A percentile compares a stretch with the other conserved stretches of the same genome.
These are phyloP conservation scores for Skeletonema grethae DNA, from an alignment of 108 stramenopile species.

Conservation along the genomic window DNA sequence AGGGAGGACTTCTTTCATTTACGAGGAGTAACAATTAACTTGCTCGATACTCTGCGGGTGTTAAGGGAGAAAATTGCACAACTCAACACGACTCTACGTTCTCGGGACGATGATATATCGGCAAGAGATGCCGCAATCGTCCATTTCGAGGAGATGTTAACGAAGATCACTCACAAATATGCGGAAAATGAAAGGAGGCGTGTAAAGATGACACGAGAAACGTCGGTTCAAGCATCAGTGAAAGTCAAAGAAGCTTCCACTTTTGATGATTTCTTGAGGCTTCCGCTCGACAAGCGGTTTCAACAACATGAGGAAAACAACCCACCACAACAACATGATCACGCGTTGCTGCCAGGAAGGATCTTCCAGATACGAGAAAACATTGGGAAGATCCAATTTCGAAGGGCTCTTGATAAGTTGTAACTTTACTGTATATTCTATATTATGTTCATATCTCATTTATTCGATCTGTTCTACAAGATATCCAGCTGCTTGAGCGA, in stretches of 20 bases:
- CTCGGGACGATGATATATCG: constrained; percentile 22
- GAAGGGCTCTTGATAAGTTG: constrained; percentile 24
- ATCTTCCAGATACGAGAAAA: constrained; percentile 13
- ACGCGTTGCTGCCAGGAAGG: constrained; percentile 39
- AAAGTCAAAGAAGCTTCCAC: constrained; percentile 17
- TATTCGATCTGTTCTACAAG: constrained; percentile 29
- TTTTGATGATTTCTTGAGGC: constrained; percentile 37
- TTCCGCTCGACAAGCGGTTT: background rate
- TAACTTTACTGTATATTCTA: background rate
- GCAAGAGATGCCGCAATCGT: constrained; percentile 27
- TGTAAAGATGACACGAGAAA: constrained; percentile 32
- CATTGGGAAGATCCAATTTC: constrained; percentile 4
- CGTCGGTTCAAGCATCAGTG: constrained; percentile 29
- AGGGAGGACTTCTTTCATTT: constrained; percentile 13
- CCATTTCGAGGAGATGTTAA: constrained; percentile 32
- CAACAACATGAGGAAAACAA: background rate
- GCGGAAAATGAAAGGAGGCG: constrained; percentile 39
- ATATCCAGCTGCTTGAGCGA: constrained; percentile 39
- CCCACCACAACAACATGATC: constrained; percentile 1
- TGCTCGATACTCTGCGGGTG: constrained; percentile 11
- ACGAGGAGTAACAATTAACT: constrained; percentile 8
- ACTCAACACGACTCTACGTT: background rate
- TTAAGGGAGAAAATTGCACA: constrained; percentile 2
- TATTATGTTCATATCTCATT: background rate
- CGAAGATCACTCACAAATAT: constrained; percentile 42